Evolutionary conservation across 352 stramenopile genomes (phyloP), one percentile per base, ranked within the genome.

Genomic region (Pythium insidiosum): DNA sequence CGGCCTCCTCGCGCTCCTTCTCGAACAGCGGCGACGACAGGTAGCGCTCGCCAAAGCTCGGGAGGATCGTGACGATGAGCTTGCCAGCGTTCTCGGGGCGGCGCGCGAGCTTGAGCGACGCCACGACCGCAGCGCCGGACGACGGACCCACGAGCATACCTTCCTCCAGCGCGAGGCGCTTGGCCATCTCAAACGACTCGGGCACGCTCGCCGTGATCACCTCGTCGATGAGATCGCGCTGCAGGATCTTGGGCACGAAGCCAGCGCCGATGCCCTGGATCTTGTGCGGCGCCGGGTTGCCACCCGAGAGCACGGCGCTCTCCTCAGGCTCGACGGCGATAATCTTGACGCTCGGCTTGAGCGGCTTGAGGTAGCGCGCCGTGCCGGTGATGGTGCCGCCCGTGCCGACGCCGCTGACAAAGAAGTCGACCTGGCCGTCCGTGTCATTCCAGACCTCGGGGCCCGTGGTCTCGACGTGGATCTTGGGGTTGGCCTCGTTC

Each of bases 401-500:
- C 1, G 85, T 96, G 51, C 77, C 78, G 33, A 92, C 85, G 28
- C 80, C 85, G 28, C 76, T 78, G n/a, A 96, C 79, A 50, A 96
- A 95, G 60, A 84, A 79, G 58, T 93, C 85, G 3, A 96, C 60
- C 43, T 76, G 52, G 21, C 84, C 82, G 54, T 92, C 78, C n/a
- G 81, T 96, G 61, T 93, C 76, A 23, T 67, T 64, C 84, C 85
- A 95, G 44, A 96, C 73, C 50, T 96, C 85, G 2, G 79, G 80
- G 12, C 82, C 85, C 12, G 84, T 94, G 12, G 84, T 94, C 58
- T 94, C 71, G 46, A 76, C 90, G 63, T 95, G 84, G 59, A 94
- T 90, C 53, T 97, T 92, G 18, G 91, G 90, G 73, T 98, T 98
- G 33, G 95, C 93, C 15, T 86, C 84, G 73, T 98, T 98, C 60